Evolutionary conservation across 2,329 filamentous ascomycete genomes (phyloP), one percentile per base, ranked within the genome.

Genomic region (Hirsutella minnesotensis): DNA sequence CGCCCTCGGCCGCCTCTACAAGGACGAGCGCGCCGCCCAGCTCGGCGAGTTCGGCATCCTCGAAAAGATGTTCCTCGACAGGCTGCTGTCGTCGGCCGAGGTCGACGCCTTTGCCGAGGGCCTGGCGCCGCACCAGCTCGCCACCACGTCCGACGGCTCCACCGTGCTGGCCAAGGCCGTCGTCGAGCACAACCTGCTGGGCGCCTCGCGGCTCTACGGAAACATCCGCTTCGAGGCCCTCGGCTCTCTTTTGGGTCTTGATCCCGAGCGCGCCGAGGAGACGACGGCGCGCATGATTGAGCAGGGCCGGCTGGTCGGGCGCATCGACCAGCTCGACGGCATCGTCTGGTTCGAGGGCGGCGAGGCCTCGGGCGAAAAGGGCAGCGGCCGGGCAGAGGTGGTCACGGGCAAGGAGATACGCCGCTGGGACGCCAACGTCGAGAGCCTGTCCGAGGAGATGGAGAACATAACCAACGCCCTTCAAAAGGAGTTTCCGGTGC

Each of bases 41-140:
- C 75, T 92, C 2, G 77, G 82, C 27, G 86, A 96, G 64, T 90
- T 84, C 57, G 72, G 79, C 39, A 95, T 98, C 42, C 69, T 98
- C 13, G 92, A 96, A 68, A 96, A 96, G 70, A 96, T 98, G 78
- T 95, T 94, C 62, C 73, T 96, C 39, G 87, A 96, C 62, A 79
- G 89, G 5, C 70, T 98, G 3, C 72, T 98, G 39, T 77, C 78
- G 1, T 78, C 83, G 0, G 75, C 72, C n/a, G 92, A 98, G 65
- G 87, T 95, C 35, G 78, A 81, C 31, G 81, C 85, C 43, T 98
- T 98, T 57, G 83, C 89, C 0, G 71, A 83, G 52, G 81, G 80
- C 41, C 71, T 98, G 39, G 75, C 79, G 44, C 83, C 86, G 19
- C 92, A 98, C 63, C 92, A 98, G 64, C 78, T 95, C 2, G 92